Percentiles rank a stretch among this genome's conserved stretches.
phyloP scores from a whole-genome alignment of 1,139 yeast genomes.

The Lodderomyces parapsilosis region DNA sequence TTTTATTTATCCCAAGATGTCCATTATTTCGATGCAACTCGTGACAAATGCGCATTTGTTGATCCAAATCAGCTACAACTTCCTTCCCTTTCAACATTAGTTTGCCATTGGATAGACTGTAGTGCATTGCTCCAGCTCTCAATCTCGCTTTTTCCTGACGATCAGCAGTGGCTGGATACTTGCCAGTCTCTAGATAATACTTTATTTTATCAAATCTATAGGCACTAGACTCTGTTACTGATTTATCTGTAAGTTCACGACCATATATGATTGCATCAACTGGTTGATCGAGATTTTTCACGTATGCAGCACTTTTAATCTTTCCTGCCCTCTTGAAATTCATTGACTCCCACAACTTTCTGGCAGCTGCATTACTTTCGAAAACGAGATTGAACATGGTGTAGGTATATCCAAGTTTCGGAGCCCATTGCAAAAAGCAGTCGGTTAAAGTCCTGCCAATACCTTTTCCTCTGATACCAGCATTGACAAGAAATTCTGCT shows the following conservation, averaged over 20 bases:
- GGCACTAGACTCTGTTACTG: constrained; percentile 57
- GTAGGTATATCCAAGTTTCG: constrained; percentile 80
- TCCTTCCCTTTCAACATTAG: constrained; percentile 77
- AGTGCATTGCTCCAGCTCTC: constrained; percentile 79
- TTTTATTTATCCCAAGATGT: constrained; percentile 90
- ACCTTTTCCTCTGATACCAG: constrained; percentile 91
- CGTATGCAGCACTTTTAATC: constrained; percentile 78
- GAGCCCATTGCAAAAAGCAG: constrained; percentile 89
- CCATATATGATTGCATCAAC: constrained; percentile 81
- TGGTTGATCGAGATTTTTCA: constrained; percentile 79
- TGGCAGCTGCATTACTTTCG: constrained; percentile 82
- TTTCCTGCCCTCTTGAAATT: constrained; percentile 78
- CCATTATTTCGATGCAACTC: constrained; percentile 58
- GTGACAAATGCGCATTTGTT: constrained; percentile 75
- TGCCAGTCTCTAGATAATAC: constrained; percentile 77
- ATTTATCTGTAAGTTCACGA: constrained; percentile 48
- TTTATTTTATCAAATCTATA: constrained; percentile 75
- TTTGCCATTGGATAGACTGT: constrained; percentile 67
- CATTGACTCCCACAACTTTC: constrained; percentile 75
- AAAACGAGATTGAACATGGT: constrained; percentile 83
- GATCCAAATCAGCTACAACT: constrained; percentile 72
- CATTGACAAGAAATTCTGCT: constrained; percentile 84
- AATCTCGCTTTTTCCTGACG: constrained; percentile 83
- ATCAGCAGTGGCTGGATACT: constrained; percentile 80
- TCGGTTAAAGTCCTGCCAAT: constrained; percentile 84